A percentile compares a stretch with the other conserved stretches of the same genome.
phyloP scores from a whole-genome alignment of 345 rosid genomes.

The Kernera saxatilis region DNA sequence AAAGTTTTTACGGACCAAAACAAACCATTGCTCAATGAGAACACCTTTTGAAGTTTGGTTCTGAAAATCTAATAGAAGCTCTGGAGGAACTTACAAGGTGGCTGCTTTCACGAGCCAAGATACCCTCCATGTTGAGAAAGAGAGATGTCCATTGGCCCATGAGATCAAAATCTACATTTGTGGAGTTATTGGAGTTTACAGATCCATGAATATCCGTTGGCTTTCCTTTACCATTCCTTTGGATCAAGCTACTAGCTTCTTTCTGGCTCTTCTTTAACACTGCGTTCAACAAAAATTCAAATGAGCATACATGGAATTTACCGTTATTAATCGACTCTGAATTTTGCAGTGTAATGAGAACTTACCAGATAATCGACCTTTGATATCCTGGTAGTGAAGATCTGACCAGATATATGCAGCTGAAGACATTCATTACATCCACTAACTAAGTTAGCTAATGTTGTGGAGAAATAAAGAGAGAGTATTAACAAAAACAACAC shows the following conservation, averaged over 20 bases:
- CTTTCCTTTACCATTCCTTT: conserved; percentile 49
- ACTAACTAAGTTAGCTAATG: conserved; percentile 9
- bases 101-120: conserved; percentile 57
- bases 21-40: neutral
- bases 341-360: neutral
- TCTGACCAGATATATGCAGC: conserved; percentile 96
- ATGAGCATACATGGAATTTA: neutral
- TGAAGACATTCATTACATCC: conserved; percentile 34
- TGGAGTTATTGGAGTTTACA: conserved; percentile 39
- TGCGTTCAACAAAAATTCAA: conserved; percentile 11
- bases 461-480: neutral
- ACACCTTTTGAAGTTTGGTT: neutral
- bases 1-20: neutral
- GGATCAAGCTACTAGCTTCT: conserved; percentile 64
- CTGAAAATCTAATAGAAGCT: neutral
- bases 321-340: neutral
- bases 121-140: conserved; percentile 78
- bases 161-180: conserved; percentile 53
- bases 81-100: conserved; percentile 64
- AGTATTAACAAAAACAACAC: neutral
- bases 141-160: conserved; percentile 76
- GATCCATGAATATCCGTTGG: conserved; percentile 32
- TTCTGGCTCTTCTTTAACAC: conserved; percentile 86
- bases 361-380: conserved; percentile 75
- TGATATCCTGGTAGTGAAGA: conserved; percentile 89